Evolutionary conservation across 441 rosid species (phyloP).

Genomic region (Cnidoscolus chayamansa): DNA sequence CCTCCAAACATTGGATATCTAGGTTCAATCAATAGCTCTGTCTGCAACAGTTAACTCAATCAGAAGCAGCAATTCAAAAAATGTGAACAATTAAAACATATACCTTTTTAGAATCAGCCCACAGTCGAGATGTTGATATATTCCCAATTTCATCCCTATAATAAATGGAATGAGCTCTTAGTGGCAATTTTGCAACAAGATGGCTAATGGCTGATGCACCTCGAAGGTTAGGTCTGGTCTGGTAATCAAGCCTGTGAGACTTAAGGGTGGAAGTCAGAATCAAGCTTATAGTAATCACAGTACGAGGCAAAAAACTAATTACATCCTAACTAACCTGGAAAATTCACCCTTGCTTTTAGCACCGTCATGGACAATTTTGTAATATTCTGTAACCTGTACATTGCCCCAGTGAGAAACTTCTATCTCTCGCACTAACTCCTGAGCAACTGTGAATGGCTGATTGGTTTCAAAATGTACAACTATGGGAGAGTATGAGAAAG

Average conservation of each 20-base stretch:
- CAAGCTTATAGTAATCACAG: neutral
- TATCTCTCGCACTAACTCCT: constrained; percentile 76
- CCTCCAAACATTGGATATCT: constrained; percentile 96
- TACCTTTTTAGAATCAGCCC: constrained; percentile 85
- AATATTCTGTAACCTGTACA: constrained; percentile 83
- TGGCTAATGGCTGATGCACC: constrained; percentile 73
- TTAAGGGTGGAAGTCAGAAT: constrained; percentile 22
- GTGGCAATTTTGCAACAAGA: constrained; percentile 81
- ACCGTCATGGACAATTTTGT: constrained; percentile 68
- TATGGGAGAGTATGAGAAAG: constrained; percentile 64
- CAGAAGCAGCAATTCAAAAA: constrained; percentile 7
- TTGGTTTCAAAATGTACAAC: constrained; percentile 83
- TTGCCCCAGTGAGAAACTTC: constrained; percentile 98
- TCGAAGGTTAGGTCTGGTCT: constrained; percentile 57
- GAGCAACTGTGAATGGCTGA: constrained; percentile 75
- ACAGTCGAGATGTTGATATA: constrained; percentile 82
- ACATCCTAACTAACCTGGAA: constrained; percentile 55
- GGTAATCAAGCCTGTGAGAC: constrained; percentile 75
- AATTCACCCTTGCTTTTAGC: constrained; percentile 87
- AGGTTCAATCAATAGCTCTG: constrained; percentile 80
- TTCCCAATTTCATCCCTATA: constrained; percentile 96
- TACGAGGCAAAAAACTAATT: neutral
- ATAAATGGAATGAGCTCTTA: constrained; percentile 86
- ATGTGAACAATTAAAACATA: constrained; percentile 9
- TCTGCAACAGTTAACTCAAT: constrained; percentile 50